A percentile compares a stretch with the other conserved stretches of the same genome.
Conservation (phyloP, 192 early-diverging fungal species). For the Ambispora gerdemannii region DNA sequence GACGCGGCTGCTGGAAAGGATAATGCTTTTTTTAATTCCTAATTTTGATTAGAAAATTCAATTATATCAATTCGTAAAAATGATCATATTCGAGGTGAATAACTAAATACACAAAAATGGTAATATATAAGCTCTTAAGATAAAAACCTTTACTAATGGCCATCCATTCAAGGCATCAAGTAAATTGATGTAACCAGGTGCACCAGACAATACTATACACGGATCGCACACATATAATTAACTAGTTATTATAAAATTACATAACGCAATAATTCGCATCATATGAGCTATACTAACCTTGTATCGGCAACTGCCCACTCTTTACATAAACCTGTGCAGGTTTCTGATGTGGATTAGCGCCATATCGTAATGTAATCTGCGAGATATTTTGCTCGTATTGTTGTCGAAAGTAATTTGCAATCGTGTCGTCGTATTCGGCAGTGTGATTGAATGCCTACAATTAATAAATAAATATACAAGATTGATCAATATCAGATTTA, state of each 20-base stretch:
- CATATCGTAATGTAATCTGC: slow-evolving; percentile 89
- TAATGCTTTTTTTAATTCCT: slow-evolving; percentile 79
- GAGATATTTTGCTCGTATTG: slow-evolving; percentile 77
- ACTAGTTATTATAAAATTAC: no score
- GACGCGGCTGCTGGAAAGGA: slow-evolving; percentile 94
- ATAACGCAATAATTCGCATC: no score
- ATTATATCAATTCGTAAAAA: no score
- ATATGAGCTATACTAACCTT: no score
- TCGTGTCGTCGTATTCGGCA: slow-evolving; percentile 92
- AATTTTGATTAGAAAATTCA: neutral
- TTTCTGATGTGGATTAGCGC: slow-evolving; percentile 98
- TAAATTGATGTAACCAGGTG: slow-evolving; percentile 98
- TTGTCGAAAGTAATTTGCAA: slow-evolving; percentile 91
- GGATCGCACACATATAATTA: no score
- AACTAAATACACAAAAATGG: no score
- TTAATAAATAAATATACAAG: neutral
- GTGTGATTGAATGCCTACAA: slow-evolving; percentile 89
- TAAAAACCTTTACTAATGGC: slow-evolving; percentile 94
- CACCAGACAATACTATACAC: slow-evolving; percentile 82
- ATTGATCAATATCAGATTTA: neutral
- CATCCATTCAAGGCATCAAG: slow-evolving; percentile 96
- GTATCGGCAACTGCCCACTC: slow-evolving; percentile 80
- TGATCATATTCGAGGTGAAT: no score
- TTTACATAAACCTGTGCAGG: slow-evolving; percentile 91
- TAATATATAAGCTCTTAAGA: no score